Conservation (phyloP, 208 protist species). For the Tetramitus jugosus region DNA sequence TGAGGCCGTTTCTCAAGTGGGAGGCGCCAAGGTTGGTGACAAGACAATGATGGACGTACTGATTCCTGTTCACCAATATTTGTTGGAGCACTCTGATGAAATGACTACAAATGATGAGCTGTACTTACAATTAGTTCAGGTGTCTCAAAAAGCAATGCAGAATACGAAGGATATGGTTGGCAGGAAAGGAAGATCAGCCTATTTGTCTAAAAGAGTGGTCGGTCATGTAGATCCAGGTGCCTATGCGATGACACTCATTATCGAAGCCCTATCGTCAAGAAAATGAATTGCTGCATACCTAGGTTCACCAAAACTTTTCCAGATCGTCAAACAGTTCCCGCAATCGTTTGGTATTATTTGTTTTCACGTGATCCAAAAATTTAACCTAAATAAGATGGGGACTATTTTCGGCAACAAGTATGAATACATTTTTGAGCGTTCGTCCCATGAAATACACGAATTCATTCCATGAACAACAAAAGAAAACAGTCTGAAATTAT, state of each 20-base stretch:
- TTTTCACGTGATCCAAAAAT: too few species aligned
- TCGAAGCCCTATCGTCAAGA: too few species aligned
- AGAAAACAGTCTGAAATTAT: too few species aligned
- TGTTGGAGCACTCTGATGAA: background rate
- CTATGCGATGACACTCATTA: background rate
- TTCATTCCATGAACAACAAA: too few species aligned
- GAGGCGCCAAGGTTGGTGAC: background rate
- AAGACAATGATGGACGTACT: slow-evolving; percentile 28
- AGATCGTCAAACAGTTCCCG: too few species aligned
- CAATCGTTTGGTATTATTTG: too few species aligned
- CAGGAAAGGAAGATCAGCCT: background rate
- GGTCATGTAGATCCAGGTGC: background rate
- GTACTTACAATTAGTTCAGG: background rate
- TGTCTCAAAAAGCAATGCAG: background rate
- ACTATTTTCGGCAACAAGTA: too few species aligned
- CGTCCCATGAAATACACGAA: too few species aligned
- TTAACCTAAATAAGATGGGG: too few species aligned
- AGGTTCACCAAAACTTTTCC: too few species aligned
- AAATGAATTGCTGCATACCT: too few species aligned
- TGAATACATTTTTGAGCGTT: too few species aligned
- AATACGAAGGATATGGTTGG: background rate
- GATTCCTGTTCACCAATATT: slow-evolving; percentile 2
- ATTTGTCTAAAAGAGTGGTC: background rate
- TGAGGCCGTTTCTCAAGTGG: background rate
- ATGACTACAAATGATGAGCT: background rate